Evolutionary conservation across 768 basidiomycete species (phyloP).

Genomic region (Strobilomyces confusus): DNA sequence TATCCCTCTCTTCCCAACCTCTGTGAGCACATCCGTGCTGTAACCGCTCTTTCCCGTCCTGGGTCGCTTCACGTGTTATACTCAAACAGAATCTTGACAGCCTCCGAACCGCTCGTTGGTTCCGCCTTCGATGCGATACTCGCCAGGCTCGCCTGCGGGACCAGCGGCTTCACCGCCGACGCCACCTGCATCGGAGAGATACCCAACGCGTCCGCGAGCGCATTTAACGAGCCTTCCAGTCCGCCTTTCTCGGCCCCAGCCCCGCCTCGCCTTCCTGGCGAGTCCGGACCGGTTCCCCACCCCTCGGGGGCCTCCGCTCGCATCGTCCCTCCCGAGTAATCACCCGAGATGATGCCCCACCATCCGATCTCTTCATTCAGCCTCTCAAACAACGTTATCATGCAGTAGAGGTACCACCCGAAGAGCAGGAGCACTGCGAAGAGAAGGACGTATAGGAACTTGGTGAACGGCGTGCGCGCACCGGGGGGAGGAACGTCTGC

Average conservation of each 20-base stretch:
- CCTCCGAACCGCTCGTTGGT: constrained; percentile 44
- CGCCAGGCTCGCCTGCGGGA: constrained; percentile 58
- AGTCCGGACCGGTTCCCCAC: constrained; percentile 5
- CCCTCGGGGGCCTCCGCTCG: not conserved
- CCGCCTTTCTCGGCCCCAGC: constrained; percentile 1
- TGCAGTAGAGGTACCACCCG: constrained; percentile 50
- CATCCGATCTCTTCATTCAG: constrained; percentile 50
- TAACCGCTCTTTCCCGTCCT: not conserved
- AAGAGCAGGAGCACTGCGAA: constrained; percentile 39
- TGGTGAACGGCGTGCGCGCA: constrained; percentile 15
- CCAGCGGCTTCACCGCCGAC: constrained; percentile 54
- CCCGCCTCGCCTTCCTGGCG: not conserved
- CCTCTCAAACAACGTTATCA: constrained; percentile 43
- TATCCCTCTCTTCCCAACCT: not conserved
- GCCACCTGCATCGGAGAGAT: constrained; percentile 59
- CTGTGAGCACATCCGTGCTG: not conserved
- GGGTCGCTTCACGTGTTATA: not conserved
- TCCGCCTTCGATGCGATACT: constrained; percentile 41
- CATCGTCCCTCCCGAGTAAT: not conserved
- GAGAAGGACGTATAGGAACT: constrained; percentile 49
- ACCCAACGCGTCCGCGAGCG: constrained; percentile 58
- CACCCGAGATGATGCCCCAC: constrained; percentile 37
- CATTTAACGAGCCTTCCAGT: constrained; percentile 56
- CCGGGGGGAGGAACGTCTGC: constrained; percentile 3
- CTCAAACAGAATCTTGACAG: constrained; percentile 33